phyloP scores from a whole-genome alignment of 2,329 filamentous ascomycete species.

The Colletotrichum paranaense region DNA sequence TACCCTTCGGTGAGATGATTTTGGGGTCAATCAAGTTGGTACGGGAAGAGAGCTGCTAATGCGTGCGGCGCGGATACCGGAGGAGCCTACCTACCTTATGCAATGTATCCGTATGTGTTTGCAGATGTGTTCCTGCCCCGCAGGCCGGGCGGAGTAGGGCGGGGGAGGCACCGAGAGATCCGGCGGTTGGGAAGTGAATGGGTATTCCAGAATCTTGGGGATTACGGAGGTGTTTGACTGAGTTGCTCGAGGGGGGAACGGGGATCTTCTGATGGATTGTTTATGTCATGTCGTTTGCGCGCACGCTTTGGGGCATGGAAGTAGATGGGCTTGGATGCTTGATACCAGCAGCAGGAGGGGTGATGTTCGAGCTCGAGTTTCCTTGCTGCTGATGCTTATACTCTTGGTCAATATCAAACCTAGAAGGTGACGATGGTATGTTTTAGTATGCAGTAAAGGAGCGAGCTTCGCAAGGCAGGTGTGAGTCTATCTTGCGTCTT shows the following conservation, averaged over 20 bases:
- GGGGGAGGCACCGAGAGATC: neutral
- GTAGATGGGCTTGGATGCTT: neutral
- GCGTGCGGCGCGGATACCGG: neutral
- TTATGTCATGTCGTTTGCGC: neutral
- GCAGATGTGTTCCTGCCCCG: neutral
- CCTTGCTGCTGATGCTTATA: neutral
- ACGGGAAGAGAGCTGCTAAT: neutral
- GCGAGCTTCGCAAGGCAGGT: neutral
- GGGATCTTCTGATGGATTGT: no score
- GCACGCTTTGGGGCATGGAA: neutral
- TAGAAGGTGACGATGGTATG: neutral
- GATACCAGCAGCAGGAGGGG: neutral
- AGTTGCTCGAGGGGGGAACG: no score
- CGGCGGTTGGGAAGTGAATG: neutral
- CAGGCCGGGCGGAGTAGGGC: neutral
- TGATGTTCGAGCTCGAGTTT: neutral
- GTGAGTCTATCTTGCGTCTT: no score
- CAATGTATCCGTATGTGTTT: neutral
- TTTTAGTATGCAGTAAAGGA: no score
- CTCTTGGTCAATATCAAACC: neutral
- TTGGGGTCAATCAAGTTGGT: neutral
- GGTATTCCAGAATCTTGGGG: neutral
- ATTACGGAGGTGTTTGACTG: neutral
- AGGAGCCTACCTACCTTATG: no score
- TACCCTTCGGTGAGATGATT: neutral